A percentile compares a stretch with the other conserved stretches of the same genome.
These are phyloP conservation scores for Jackrogersella minutella DNA, from an alignment of 495 filamentous ascomycete genomes.

Conservation along the genomic window DNA sequence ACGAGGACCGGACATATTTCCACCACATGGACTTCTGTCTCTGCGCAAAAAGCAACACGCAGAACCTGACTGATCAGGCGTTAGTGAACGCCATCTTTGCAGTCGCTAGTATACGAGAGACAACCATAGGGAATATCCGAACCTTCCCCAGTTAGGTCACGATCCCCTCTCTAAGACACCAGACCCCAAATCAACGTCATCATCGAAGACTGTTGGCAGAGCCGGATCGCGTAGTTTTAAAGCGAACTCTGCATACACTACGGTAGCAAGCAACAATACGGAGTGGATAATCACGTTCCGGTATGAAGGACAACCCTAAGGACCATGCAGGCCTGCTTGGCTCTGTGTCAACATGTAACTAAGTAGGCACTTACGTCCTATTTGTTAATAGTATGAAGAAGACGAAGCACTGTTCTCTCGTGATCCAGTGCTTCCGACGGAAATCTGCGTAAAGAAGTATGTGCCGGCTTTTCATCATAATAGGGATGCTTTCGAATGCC, in stretches of 20 bases:
- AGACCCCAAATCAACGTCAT: conserved; percentile 18
- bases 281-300: not conserved
- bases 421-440: no score
- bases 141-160: conserved; percentile 28
- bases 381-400: conserved; percentile 17
- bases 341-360: conserved; percentile 12
- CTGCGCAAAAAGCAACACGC: conserved; percentile 4
- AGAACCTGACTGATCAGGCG: not conserved
- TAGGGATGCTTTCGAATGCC: no score
- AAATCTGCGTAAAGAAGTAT: no score
- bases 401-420: no score
- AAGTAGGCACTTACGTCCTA: conserved; percentile 22
- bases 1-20: not conserved
- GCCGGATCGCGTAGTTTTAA: not conserved
- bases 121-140: conserved; percentile 10
- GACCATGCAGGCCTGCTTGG: conserved; percentile 13
- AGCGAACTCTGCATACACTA: not conserved
- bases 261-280: not conserved
- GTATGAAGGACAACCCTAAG: not conserved
- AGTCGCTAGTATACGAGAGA: conserved; percentile 15
- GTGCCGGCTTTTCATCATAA: no score
- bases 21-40: not conserved
- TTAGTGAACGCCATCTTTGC: not conserved
- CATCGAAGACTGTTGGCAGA: not conserved
- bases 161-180: conserved; percentile 15